phyloP scores from a whole-genome alignment of 208 protist species.

The Wallacemonas sp. region DNA sequence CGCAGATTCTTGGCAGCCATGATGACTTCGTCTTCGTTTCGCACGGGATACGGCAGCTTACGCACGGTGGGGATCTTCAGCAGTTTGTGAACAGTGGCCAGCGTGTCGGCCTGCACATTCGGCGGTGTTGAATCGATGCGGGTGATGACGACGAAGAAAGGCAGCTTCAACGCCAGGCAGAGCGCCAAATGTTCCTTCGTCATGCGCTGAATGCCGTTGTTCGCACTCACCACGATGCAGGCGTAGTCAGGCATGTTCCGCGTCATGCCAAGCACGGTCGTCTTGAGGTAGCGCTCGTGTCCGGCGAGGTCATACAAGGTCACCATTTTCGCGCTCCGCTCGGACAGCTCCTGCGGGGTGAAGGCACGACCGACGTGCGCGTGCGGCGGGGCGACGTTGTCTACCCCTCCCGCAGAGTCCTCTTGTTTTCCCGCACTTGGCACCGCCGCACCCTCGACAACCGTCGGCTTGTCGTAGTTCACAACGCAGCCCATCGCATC shows the following conservation, averaged over 20 bases:
- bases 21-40: slow-evolving; percentile 90
- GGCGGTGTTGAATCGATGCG: slow-evolving; percentile 96
- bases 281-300: slow-evolving; percentile 98
- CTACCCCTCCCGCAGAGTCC: no score
- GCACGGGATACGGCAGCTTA: slow-evolving; percentile 92
- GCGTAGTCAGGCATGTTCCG: slow-evolving; percentile 94
- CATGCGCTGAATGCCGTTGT: slow-evolving; percentile 94
- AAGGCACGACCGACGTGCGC: slow-evolving; percentile 31
- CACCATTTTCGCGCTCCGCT: slow-evolving; percentile 91
- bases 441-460: neutral
- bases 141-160: slow-evolving; percentile 96
- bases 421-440: no score
- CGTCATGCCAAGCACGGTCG: slow-evolving; percentile 97
- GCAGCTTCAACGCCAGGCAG: slow-evolving; percentile 95
- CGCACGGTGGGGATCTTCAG: slow-evolving; percentile 93
- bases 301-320: slow-evolving; percentile 98
- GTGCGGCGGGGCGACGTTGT: neutral
- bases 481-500: slow-evolving; percentile 90
- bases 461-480: slow-evolving; percentile 61
- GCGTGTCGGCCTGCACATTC: slow-evolving; percentile 90
- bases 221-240: slow-evolving; percentile 92
- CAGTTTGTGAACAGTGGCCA: slow-evolving; percentile 88
- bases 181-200: slow-evolving; percentile 97
- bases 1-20: slow-evolving; percentile 92
- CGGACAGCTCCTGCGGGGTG: slow-evolving; percentile 74